Evolutionary conservation across 2,329 filamentous ascomycete genomes (phyloP).

Genomic region (Fusarium chlamydosporum): DNA sequence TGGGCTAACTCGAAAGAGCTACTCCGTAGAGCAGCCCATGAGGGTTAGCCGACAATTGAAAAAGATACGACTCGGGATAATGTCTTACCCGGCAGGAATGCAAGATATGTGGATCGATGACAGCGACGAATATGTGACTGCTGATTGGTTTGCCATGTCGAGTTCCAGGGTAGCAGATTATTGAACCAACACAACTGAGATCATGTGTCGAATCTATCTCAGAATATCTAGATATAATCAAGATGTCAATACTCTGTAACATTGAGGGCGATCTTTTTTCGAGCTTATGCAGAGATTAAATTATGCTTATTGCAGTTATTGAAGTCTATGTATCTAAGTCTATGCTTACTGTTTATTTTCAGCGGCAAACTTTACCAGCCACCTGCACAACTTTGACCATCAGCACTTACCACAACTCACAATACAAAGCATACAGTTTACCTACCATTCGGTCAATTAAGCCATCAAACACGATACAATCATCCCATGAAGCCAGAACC

Average conservation of each 20-base stretch:
- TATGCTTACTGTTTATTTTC: no score
- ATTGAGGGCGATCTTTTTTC: background rate
- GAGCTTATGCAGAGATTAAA: conserved; percentile 17
- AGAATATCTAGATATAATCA: background rate
- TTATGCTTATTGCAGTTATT: conserved; percentile 1
- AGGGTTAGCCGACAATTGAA: background rate
- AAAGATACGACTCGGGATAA: background rate
- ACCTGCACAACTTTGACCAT: no score
- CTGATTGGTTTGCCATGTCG: background rate
- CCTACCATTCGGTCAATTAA: background rate
- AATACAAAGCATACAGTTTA: accelerated
- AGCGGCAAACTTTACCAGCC: no score
- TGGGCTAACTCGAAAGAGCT: background rate
- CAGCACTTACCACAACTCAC: no score
- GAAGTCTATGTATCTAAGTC: background rate
- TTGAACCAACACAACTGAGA: background rate
- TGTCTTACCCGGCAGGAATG: background rate
- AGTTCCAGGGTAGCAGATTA: background rate
- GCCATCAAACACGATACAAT: accelerated
- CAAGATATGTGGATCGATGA: no score
- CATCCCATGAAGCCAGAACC: background rate
- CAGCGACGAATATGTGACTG: no score
- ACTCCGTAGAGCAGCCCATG: background rate
- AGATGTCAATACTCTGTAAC: background rate
- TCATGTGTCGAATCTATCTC: background rate